These are phyloP conservation scores for Staphylotrichum longicolle DNA, from an alignment of 495 filamentous ascomycete genomes.

Conservation along the genomic window DNA sequence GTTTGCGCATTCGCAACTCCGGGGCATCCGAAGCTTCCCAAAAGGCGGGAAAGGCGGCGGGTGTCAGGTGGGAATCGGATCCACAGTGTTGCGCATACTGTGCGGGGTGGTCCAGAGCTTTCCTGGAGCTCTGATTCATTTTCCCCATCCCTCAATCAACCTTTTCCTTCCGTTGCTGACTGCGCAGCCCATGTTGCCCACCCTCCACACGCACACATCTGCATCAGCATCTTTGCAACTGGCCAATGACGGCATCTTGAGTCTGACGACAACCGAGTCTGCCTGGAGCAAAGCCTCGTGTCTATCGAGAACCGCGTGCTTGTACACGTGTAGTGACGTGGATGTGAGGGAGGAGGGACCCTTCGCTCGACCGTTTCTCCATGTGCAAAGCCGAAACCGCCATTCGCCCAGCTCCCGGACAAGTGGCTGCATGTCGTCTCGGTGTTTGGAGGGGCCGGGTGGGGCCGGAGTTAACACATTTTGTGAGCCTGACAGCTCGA, in stretches of 20 bases:
- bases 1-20: constrained; percentile 5
- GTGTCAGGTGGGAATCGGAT: neutral
- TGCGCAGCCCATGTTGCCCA: neutral
- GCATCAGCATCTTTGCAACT: neutral
- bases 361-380: neutral
- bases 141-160: too few relatives aligned
- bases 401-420: neutral
- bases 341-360: neutral
- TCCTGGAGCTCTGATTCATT: neutral
- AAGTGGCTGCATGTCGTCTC: neutral
- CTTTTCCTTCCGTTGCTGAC: neutral
- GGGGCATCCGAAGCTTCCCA: constrained; percentile 14
- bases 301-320: neutral
- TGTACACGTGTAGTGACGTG: neutral
- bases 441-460: neutral
- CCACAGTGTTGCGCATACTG: constrained; percentile 15
- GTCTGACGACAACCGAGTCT: neutral
- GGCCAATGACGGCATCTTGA: neutral
- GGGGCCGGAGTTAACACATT: constrained; percentile 10
- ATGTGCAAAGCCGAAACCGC: neutral
- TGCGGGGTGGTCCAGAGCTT: constrained; percentile 8
- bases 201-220: neutral
- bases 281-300: neutral
- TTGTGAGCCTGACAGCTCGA: neutral
- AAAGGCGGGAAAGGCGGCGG: neutral